Base-by-base conservation (phyloP, 192 early-diverging fungal species). In the Spizellomyces sp. region DNA sequence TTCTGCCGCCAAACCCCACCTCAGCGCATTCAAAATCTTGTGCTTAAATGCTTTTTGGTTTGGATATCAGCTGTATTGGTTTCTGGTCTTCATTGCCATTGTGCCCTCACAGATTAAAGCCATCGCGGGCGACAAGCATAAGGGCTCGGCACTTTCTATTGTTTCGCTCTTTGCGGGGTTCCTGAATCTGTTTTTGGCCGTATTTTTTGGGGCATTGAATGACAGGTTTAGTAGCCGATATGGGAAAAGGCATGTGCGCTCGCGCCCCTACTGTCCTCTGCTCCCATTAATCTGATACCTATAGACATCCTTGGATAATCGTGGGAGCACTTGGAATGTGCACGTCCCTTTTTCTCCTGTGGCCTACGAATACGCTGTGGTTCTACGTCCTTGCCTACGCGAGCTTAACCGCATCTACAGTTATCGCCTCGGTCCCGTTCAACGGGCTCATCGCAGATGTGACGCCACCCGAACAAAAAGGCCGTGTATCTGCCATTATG, bases 371-470 rank as follows among this genome's bases (percentile, higher is more conserved):
- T 12, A 43, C 73, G 5, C 75, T 83, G 4, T 7, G 8, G 9
- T 17, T 61, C 41, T 83, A 83, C 48, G 65, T 69, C 9, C 6
- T 81, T n/a, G 74, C 73, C 41, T 83, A 79, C 55, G 42, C 66
- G n/a, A 5, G 54, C 15, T 57, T 83, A 56, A 80, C 69, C 8
- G 44, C 76, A 7, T 22, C 58, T 8, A 70, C 77, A 12, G 69
- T 78, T 7, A 48, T 79, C 15, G 57, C 70, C 1, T 69, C 64
- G n/a, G 79, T 83, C 15, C 81, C 81, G 1, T 83, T 83, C 66
- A 83, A 83, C 48, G 81, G 79, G 0, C 62, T 80, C 10, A 45
- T 83, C 12, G 77, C 82, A 14, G 82, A 83, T 54, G 64, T 79
- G 8, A 75, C 82, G 6, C 78, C 78, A 6, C 58, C 58, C n/a